phyloP scores from a whole-genome alignment of 176 grass and related monocot genomes.

The Hsuehochloa calcarea region DNA sequence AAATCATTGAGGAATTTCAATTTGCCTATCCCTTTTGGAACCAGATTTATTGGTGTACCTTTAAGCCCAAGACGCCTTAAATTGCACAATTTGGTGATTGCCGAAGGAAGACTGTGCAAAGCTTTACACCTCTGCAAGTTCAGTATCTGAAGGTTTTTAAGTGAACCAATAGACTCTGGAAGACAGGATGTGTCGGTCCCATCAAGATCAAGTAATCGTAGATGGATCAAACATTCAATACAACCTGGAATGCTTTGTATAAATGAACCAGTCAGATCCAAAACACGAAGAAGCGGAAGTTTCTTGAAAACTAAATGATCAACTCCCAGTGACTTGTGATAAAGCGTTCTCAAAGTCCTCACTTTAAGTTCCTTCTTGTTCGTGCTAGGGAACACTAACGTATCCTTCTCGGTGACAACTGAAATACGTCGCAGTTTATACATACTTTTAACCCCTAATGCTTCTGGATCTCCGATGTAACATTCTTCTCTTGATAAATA shows the following conservation, averaged over 20 bases:
- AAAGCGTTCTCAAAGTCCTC: neutral
- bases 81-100: neutral
- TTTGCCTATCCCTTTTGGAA: slow-evolving; percentile 24
- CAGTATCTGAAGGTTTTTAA: slow-evolving; percentile 35
- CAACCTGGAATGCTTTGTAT: slow-evolving; percentile 25
- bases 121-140: neutral
- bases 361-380: neutral
- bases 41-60: too few relatives aligned
- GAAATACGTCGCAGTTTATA: neutral
- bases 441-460: neutral
- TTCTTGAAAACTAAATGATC: neutral
- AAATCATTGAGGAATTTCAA: too few relatives aligned
- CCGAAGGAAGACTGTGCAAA: slow-evolving; percentile 12
- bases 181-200: neutral
- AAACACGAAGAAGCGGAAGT: neutral
- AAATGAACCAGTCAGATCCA: neutral
- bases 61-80: too few relatives aligned
- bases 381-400: neutral
- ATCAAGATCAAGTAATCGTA: slow-evolving; percentile 27
- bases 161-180: slow-evolving; percentile 22
- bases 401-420: neutral
- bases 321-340: neutral
- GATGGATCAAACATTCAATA: slow-evolving; percentile 22
- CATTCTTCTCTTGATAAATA: neutral
- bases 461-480: neutral